Evolutionary conservation across 345 rosid genomes (phyloP).

Genomic region (Rubroshorea leprosula): DNA sequence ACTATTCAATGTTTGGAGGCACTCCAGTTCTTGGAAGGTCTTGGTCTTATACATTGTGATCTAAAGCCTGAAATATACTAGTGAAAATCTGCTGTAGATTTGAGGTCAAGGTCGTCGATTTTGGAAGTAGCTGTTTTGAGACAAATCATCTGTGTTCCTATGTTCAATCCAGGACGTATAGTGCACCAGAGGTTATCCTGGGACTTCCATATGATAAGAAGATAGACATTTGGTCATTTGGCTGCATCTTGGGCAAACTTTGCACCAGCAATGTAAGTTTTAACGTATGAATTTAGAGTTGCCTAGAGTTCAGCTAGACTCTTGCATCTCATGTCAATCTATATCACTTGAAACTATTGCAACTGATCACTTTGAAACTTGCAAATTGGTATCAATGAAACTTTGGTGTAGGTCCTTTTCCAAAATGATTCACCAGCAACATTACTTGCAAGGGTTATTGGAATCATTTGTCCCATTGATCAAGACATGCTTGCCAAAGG

Average conservation of each 20-base stretch:
- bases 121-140: constrained; percentile 99
- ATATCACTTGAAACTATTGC: no score
- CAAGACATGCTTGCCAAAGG: constrained; percentile 90
- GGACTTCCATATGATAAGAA: constrained; percentile 94
- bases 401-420: constrained; percentile 73
- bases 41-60: constrained; percentile 97
- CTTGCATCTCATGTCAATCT: no score
- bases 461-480: constrained; percentile 70
- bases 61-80: constrained; percentile 92
- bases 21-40: constrained; percentile 85
- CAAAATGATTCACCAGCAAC: constrained; percentile 98
- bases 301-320: not conserved
- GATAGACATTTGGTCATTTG: constrained; percentile 97
- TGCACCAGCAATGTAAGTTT: constrained; percentile 96
- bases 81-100: constrained; percentile 97
- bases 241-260: constrained; percentile 96
- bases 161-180: constrained; percentile 95
- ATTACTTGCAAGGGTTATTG: constrained; percentile 83
- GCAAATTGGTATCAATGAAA: no score
- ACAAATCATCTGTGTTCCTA: constrained; percentile 96
- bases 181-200: constrained; percentile 96
- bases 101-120: constrained; percentile 97
- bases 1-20: constrained; percentile 97
- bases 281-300: not conserved
- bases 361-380: not conserved